phyloP scores from a whole-genome alignment of 1,284 basidiomycete genomes.

The Sporisorium exsertum region DNA sequence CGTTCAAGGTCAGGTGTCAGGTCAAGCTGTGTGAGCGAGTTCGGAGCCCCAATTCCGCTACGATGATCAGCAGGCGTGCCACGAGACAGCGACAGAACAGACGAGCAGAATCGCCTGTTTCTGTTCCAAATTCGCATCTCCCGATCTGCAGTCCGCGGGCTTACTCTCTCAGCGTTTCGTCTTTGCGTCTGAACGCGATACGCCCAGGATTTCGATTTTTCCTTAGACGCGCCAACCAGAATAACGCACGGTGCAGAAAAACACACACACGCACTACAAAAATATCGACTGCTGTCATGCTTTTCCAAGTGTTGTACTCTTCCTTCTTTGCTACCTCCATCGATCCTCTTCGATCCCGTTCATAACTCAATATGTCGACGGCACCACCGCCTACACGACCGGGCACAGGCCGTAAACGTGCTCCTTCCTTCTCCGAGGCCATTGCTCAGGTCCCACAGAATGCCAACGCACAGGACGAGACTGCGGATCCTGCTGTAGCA shows the following conservation, averaged over 20 bases:
- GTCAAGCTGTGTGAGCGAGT: background rate
- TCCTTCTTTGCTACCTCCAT: background rate
- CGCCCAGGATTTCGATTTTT: background rate
- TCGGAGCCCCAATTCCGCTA: background rate
- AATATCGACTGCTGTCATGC: background rate
- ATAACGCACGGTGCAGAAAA: constrained; percentile 1
- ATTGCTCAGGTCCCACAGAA: constrained; percentile 46
- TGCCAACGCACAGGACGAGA: constrained; percentile 48
- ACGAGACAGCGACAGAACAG: background rate
- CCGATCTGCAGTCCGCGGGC: background rate
- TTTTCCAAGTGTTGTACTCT: background rate
- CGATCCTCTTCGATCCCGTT: background rate
- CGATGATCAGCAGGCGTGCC: background rate
- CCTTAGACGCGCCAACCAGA: background rate
- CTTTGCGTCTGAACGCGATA: background rate
- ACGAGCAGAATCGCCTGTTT: background rate
- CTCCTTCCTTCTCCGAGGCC: constrained; percentile 48
- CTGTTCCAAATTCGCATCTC: background rate
- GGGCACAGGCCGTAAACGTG: constrained; percentile 32
- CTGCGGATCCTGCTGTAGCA: constrained; percentile 41
- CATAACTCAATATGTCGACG: constrained; percentile 17
- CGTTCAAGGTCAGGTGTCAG: no score
- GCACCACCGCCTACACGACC: constrained; percentile 47
- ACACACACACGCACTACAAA: background rate
- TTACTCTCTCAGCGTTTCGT: no score